phyloP scores from a whole-genome alignment of 78 protist genomes.

The Pigoraptor vietnamica region DNA sequence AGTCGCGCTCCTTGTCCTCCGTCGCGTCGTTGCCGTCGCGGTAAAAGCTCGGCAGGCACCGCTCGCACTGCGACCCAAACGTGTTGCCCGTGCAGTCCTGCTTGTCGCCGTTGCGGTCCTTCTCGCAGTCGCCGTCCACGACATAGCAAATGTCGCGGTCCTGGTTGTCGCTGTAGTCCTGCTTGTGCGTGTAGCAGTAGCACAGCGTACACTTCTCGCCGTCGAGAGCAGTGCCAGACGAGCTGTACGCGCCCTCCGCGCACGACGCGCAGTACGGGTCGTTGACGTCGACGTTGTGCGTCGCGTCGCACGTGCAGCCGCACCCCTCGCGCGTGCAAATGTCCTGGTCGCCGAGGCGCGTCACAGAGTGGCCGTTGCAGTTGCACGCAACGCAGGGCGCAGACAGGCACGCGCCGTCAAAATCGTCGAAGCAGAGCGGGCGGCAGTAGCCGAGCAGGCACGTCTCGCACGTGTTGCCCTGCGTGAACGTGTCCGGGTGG shows the following conservation, averaged over 20 bases:
- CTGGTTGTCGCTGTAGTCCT: not conserved
- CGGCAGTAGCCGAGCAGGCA: not conserved
- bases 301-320: not conserved
- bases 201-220: not conserved
- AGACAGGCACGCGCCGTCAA: not conserved
- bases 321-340: not conserved
- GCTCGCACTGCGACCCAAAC: not conserved
- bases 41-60: not conserved
- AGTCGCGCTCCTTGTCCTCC: not conserved
- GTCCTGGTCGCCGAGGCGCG: not conserved
- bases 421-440: not conserved
- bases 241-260: not conserved
- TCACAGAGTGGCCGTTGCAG: not conserved
- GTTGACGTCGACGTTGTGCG: not conserved
- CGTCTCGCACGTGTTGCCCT: not conserved
- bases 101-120: not conserved
- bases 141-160: not conserved
- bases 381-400: not conserved
- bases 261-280: not conserved
- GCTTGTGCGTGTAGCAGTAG: not conserved
- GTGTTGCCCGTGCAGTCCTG: not conserved
- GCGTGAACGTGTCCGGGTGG: not conserved
- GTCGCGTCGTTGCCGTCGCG: not conserved
- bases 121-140: not conserved
- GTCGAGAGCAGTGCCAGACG: not conserved